Base-by-base conservation (phyloP, 2,329 filamentous ascomycete species). In the Ustulina deusta region DNA sequence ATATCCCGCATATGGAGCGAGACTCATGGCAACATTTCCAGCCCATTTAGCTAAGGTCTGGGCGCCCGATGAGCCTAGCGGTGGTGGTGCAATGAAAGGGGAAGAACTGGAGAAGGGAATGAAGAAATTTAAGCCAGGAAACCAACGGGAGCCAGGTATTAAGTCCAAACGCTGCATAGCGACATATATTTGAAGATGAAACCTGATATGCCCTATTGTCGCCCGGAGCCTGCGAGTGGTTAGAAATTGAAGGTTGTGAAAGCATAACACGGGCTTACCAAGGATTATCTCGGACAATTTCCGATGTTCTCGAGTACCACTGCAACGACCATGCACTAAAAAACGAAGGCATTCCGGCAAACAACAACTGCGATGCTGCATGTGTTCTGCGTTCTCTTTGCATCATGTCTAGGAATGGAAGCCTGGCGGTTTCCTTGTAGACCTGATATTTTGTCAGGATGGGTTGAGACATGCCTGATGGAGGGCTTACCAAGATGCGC, bases 61-160 rank as follows among this genome's bases (percentile, higher is more conserved):
- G 3, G 75, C 62, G 10, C 77, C 80, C 20, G 85, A 74, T 2
- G 81, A 79, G 3, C 77, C 69, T 0, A 81, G 80, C 0, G 81
- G 76, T 1, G 83, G 81, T 1, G 85, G 86, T 0, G 83, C 76
- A 1, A 79, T 75, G 32, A 88, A 83, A 0, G 85, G 85, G 0
- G 86, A 89, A 13, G 81, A 77, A 7, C 78, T 72, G 13, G 84
- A 83, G 55, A 88, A 89, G 0, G 87, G 87, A 20, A 89, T 73
- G 70, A 88, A 88, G 74, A 84, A 89, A 5, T 75, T 79, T 42
- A 79, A 78, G 7, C 74, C 76, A 0, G 87, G 87, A 2, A 88
- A 75, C 76, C 76, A 78, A 7, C 77, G 78, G 13, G 71, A 79
- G 13, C 78, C 74, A 0, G 84, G 77, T 49, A 84, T 77, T 15